Percentiles rank a stretch among this genome's conserved stretches.
Conservation (phyloP, 2,329 filamentous ascomycete species). For the Cytospora mali region DNA sequence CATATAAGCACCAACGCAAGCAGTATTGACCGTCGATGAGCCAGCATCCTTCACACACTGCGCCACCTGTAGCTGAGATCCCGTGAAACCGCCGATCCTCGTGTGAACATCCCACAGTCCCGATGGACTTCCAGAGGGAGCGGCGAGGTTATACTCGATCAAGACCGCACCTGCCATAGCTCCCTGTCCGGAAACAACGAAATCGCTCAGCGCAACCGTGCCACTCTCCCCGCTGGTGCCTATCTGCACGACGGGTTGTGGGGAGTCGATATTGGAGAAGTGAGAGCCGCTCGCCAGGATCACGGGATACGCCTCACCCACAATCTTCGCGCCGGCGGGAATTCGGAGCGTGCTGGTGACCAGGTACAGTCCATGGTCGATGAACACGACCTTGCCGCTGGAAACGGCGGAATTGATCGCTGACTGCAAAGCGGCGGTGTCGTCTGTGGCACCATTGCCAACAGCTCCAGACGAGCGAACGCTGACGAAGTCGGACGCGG, state of each 20-base stretch:
- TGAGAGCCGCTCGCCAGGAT: conserved; percentile 57
- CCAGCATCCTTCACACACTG: conserved; percentile 62
- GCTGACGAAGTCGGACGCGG: conserved; percentile 60
- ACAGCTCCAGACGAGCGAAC: conserved; percentile 38
- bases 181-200: conserved; percentile 70
- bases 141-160: conserved; percentile 71
- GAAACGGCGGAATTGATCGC: conserved; percentile 55
- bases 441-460: conserved; percentile 60
- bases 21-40: conserved; percentile 33
- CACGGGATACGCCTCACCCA: conserved; percentile 58
- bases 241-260: conserved; percentile 65
- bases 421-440: conserved; percentile 60
- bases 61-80: conserved; percentile 66
- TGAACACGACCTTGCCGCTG: conserved; percentile 54
- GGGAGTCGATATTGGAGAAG: conserved; percentile 61
- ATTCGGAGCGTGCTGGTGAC: conserved; percentile 51
- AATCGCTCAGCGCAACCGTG: conserved; percentile 69
- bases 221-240: conserved; percentile 63
- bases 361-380: conserved; percentile 59
- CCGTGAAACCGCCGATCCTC: conserved; percentile 70
- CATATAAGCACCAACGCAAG: conserved; percentile 44
- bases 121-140: conserved; percentile 40
- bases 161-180: conserved; percentile 67
- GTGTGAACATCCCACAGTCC: conserved; percentile 77
- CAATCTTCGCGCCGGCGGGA: conserved; percentile 50